Evolutionary conservation across 768 basidiomycete species (phyloP).

Genomic region (Naganishia vishniacii): DNA sequence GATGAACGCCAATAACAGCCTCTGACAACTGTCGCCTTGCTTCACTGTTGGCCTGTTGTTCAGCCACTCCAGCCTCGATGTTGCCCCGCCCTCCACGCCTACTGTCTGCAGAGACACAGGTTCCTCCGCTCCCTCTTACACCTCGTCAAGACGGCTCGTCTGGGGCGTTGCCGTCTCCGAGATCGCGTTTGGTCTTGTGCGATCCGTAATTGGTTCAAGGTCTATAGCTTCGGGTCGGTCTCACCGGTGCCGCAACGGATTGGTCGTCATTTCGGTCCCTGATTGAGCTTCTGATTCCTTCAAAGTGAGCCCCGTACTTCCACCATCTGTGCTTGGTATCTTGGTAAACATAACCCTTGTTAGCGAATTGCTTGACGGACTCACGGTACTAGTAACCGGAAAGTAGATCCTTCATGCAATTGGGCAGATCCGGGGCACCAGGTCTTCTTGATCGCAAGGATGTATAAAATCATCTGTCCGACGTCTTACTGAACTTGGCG

Average conservation of each 20-base stretch:
- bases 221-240: conserved; percentile 22
- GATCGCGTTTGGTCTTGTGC: conserved; percentile 43
- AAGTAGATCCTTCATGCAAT: too few species aligned
- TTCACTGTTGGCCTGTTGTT: conserved; percentile 2
- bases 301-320: neutral
- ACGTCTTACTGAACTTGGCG: too few species aligned
- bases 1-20: neutral
- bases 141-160: conserved; percentile 40
- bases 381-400: too few species aligned
- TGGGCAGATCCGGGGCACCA: too few species aligned
- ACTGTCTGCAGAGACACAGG: conserved; percentile 42
- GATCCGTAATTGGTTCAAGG: conserved; percentile 23
- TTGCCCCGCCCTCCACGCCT: conserved; percentile 42
- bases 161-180: conserved; percentile 45
- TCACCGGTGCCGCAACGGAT: neutral
- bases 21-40: neutral
- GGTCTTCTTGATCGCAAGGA: too few species aligned
- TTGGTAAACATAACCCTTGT: too few species aligned
- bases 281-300: neutral
- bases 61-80: conserved; percentile 25
- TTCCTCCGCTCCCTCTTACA: conserved; percentile 42
- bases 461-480: too few species aligned
- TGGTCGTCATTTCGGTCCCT: neutral
- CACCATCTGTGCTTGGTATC: conserved; percentile 11
- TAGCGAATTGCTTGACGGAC: too few species aligned